A percentile compares a stretch with the other conserved stretches of the same genome.
Evolutionary conservation across 768 basidiomycete genomes (phyloP).

Genomic region (Trichaptum fuscoviolaceum): DNA sequence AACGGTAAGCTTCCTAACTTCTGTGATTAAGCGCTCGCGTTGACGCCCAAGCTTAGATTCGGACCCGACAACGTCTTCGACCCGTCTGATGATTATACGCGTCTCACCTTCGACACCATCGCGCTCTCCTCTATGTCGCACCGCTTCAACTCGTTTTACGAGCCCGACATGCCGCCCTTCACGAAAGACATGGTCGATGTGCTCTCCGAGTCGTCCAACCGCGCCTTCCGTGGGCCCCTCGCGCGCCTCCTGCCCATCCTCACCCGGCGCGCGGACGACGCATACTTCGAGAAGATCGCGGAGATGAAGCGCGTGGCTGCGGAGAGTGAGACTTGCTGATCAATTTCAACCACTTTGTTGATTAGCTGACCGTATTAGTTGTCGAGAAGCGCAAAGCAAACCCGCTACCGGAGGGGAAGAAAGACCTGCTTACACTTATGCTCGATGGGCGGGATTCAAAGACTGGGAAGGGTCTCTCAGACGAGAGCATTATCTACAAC

Average conservation of each 20-base stretch:
- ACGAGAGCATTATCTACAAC: conserved; percentile 39
- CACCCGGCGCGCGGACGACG: conserved; percentile 20
- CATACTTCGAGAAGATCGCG: conserved; percentile 37
- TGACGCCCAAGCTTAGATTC: conserved; percentile 25
- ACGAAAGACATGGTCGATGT: conserved; percentile 36
- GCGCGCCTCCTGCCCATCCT: neutral
- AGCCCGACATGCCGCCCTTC: conserved; percentile 34
- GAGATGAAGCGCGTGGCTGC: conserved; percentile 37
- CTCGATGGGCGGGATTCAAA: conserved; percentile 38
- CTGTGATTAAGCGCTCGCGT: neutral
- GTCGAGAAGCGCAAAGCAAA: conserved; percentile 33
- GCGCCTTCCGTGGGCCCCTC: conserved; percentile 11
- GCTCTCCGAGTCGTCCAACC: conserved; percentile 32
- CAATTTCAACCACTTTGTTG: no score
- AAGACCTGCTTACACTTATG: conserved; percentile 45
- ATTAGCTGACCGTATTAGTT: no score
- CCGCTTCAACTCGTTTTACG: conserved; percentile 43
- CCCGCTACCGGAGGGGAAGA: conserved; percentile 24
- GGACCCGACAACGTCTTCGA: conserved; percentile 37
- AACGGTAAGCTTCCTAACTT: conserved; percentile 23
- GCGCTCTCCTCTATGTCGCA: conserved; percentile 40
- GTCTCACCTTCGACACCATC: conserved; percentile 43
- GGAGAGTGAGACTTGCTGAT: conserved; percentile 25
- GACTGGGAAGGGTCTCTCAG: conserved; percentile 36
- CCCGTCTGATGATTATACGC: conserved; percentile 42